These are phyloP conservation scores for Aspergillus transmontanensis DNA, from an alignment of 2,329 filamentous ascomycete species.

Conservation along the genomic window DNA sequence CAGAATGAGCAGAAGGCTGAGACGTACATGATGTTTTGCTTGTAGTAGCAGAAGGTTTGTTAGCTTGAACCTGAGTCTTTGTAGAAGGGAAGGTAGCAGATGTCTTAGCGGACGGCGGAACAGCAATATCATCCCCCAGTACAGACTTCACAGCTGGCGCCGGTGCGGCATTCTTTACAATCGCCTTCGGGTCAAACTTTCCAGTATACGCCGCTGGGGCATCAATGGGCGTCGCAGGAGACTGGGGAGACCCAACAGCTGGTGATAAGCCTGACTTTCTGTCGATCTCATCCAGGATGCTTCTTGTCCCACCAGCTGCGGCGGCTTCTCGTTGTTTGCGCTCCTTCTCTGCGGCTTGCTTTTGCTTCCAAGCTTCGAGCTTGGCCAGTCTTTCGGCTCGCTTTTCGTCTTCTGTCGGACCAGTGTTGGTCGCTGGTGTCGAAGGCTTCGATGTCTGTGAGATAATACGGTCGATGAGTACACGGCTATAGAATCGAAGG, in stretches of 20 bases:
- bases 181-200: conserved; percentile 85
- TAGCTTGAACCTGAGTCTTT: conserved; percentile 43
- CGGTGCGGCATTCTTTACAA: conserved; percentile 74
- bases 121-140: conserved; percentile 58
- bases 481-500: neutral
- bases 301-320: conserved; percentile 65
- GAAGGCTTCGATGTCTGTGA: conserved; percentile 57
- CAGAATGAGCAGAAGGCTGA: conserved; percentile 4
- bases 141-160: conserved; percentile 58
- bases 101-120: conserved; percentile 51
- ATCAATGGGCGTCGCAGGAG: conserved; percentile 52
- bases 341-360: conserved; percentile 73
- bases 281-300: conserved; percentile 72
- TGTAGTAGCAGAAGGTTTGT: conserved; percentile 46
- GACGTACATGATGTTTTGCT: conserved; percentile 45
- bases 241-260: conserved; percentile 53
- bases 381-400: conserved; percentile 80
- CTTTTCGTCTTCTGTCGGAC: conserved; percentile 70
- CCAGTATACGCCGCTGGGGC: conserved; percentile 66
- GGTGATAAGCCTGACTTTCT: conserved; percentile 64
- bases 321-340: conserved; percentile 69
- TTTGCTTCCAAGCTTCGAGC: conserved; percentile 89
- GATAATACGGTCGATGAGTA: neutral
- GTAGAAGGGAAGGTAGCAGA: conserved; percentile 44
- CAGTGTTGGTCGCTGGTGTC: conserved; percentile 42